phyloP scores from a whole-genome alignment of 2,329 filamentous ascomycete species.

The Fusarium xylarioides region DNA sequence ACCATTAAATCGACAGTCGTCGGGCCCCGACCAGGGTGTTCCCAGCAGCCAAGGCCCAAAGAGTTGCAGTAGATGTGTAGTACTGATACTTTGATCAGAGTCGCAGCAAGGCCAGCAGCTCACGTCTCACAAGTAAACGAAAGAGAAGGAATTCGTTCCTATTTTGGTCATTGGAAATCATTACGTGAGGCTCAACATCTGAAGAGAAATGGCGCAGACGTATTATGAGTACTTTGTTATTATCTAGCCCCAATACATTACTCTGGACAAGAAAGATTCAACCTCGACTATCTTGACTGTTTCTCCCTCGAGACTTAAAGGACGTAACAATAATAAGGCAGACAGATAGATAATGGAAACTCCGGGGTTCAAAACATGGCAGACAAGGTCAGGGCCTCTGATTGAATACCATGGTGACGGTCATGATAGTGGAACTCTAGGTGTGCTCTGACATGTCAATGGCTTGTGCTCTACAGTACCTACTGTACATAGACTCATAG shows the following conservation, averaged over 20 bases:
- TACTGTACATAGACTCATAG: not conserved
- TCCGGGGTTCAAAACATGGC: conserved; percentile 4
- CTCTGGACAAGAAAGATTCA: not conserved
- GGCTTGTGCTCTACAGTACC: conserved; percentile 30
- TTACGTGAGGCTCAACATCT: not conserved
- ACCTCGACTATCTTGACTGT: not conserved
- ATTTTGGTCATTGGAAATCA: not conserved
- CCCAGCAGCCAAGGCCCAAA: conserved; percentile 26
- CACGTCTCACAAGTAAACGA: not conserved
- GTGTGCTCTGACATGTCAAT: conserved; percentile 27
- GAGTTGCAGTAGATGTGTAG: conserved; percentile 1
- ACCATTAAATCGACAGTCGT: conserved; percentile 31
- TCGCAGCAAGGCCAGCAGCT: not conserved
- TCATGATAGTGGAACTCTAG: conserved; percentile 31
- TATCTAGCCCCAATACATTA: not conserved
- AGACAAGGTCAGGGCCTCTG: conserved; percentile 6
- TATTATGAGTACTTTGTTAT: not conserved
- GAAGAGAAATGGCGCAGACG: not conserved
- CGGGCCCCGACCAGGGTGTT: conserved; percentile 37
- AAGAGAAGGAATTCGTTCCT: not conserved
- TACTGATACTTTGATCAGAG: not conserved
- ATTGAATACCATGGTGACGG: conserved; percentile 35
- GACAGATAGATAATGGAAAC: not conserved
- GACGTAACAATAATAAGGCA: not conserved
- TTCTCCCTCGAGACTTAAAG: not conserved